These are phyloP conservation scores for Alternaria ventricosa DNA, from an alignment of 2,329 filamentous ascomycete species.

Conservation along the genomic window DNA sequence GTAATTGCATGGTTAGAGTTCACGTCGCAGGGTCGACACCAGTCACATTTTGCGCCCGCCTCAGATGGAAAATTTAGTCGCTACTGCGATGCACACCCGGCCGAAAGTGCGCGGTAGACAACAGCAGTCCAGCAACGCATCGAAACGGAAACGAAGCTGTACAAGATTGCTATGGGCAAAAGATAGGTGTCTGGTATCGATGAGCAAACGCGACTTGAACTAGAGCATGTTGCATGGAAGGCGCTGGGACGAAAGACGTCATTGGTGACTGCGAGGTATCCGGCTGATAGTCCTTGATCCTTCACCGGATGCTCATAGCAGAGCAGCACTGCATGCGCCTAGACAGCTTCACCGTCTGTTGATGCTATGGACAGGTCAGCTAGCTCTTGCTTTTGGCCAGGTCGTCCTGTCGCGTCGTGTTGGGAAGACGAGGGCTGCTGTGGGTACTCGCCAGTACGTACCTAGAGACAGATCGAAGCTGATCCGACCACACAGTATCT, in stretches of 20 bases:
- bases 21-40: neutral
- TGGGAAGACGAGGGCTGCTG: neutral
- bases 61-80: slow-evolving; percentile 10
- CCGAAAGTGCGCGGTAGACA: neutral
- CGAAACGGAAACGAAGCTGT: neutral
- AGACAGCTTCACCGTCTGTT: neutral
- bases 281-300: neutral
- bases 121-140: neutral
- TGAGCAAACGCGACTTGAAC: neutral
- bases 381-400: neutral
- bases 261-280: neutral
- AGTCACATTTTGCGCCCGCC: slow-evolving; percentile 7
- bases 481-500: neutral
- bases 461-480: neutral
- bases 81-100: slow-evolving; percentile 2
- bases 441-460: neutral
- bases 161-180: too few relatives aligned
- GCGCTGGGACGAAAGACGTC: neutral
- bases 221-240: neutral
- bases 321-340: neutral
- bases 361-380: neutral
- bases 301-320: neutral
- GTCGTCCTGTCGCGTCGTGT: neutral
- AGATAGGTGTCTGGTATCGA: neutral
- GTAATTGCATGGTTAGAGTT: neutral